Evolutionary conservation across 768 basidiomycete species (phyloP).

Genomic region (Hygrophoropsis aurantiaca): DNA sequence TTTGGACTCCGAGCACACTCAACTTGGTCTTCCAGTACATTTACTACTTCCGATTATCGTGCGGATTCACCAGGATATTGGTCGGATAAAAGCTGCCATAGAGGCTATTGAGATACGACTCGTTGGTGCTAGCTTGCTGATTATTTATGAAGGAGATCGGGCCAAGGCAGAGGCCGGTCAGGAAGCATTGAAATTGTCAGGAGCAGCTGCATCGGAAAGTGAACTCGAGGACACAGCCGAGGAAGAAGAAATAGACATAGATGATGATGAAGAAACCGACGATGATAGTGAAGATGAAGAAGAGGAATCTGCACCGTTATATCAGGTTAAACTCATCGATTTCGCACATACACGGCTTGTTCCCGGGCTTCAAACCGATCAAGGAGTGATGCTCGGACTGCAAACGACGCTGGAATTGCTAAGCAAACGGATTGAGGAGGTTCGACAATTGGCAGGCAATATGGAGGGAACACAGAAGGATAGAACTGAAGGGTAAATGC

Average conservation of each 20-base stretch:
- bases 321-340: slow-evolving; percentile 82
- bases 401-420: slow-evolving; percentile 63
- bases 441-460: slow-evolving; percentile 18
- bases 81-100: slow-evolving; percentile 50
- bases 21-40: slow-evolving; percentile 53
- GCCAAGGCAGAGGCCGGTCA: background rate
- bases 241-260: slow-evolving; percentile 34
- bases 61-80: slow-evolving; percentile 51
- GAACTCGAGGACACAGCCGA: slow-evolving; percentile 38
- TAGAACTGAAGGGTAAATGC: too few species aligned
- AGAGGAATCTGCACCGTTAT: slow-evolving; percentile 31
- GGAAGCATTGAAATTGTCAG: background rate
- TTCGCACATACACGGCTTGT: slow-evolving; percentile 83
- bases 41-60: slow-evolving; percentile 59
- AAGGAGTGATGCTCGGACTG: slow-evolving; percentile 74
- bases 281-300: slow-evolving; percentile 28
- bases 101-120: slow-evolving; percentile 68
- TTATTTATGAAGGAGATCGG: slow-evolving; percentile 75
- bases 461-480: too few species aligned
- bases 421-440: slow-evolving; percentile 51
- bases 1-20: slow-evolving; percentile 8
- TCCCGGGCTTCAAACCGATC: slow-evolving; percentile 74
- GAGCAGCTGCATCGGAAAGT: slow-evolving; percentile 32
- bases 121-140: slow-evolving; percentile 76
- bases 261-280: slow-evolving; percentile 25